A percentile compares a stretch with the other conserved stretches of the same genome.
Conservation (phyloP, 768 basidiomycete genomes). For the Podaxis mareebaensis region DNA sequence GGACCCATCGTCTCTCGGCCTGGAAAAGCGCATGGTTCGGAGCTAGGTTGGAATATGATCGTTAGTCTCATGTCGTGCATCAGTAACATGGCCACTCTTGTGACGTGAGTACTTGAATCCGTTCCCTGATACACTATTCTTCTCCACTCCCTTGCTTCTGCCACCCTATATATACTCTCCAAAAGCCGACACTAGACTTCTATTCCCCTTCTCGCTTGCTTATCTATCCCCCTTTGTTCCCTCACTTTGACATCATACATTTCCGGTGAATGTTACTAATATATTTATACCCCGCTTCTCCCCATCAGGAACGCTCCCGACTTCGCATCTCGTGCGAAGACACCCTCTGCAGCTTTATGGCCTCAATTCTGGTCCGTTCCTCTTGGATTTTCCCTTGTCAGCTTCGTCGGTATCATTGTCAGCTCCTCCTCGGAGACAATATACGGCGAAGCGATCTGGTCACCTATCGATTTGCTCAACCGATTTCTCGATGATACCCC, state of each 20-base stretch:
- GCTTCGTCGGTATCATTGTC: constrained; percentile 81
- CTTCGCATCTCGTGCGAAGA: constrained; percentile 65
- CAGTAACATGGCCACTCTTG: constrained; percentile 75
- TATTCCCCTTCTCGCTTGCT: background rate
- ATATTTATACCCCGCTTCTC: background rate
- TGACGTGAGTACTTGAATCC: constrained; percentile 46
- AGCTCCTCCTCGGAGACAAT: constrained; percentile 75
- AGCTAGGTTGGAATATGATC: constrained; percentile 77
- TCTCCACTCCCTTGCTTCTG: background rate
- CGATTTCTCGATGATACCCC: constrained; percentile 67
- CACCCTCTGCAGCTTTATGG: constrained; percentile 56
- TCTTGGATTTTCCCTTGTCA: constrained; percentile 69
- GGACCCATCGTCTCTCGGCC: constrained; percentile 74
- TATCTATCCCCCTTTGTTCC: constrained; percentile 14
- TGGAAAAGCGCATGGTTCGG: constrained; percentile 61
- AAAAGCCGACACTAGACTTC: background rate
- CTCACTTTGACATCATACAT: constrained; percentile 6
- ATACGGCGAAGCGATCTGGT: constrained; percentile 80
- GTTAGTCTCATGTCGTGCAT: constrained; percentile 74
- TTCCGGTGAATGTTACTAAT: constrained; percentile 19
- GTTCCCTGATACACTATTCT: background rate
- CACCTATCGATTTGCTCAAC: constrained; percentile 69
- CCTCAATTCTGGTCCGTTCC: constrained; percentile 76
- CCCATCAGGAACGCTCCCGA: constrained; percentile 67
- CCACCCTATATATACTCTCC: background rate